Conservation (phyloP, 305 asterid species). For the Solanum chacoense region DNA sequence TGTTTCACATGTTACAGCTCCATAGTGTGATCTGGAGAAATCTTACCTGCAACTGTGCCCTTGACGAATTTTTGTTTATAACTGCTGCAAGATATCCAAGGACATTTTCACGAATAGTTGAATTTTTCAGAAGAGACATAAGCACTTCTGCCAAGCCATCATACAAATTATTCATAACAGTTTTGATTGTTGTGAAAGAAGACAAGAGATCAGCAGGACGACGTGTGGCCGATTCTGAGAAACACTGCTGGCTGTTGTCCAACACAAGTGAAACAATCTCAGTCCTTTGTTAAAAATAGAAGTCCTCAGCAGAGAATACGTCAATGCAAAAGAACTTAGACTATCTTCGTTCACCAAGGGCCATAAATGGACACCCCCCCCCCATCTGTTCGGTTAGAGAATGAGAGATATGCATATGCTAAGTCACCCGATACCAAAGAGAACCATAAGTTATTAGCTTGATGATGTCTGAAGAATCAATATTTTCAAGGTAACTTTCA, state of each 20-base stretch:
- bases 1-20: background rate
- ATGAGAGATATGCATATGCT: background rate
- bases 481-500: background rate
- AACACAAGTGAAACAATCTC: constrained; percentile 7
- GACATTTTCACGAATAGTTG: constrained; percentile 71
- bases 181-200: constrained; percentile 79
- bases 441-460: background rate
- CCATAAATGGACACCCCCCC: background rate
- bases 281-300: background rate
- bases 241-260: constrained; percentile 75
- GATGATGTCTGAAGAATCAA: background rate
- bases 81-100: constrained; percentile 81
- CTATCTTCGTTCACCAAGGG: background rate
- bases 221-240: constrained; percentile 76
- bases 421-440: background rate
- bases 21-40: background rate
- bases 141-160: constrained; percentile 77
- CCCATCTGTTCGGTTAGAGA: background rate
- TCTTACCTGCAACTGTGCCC: constrained; percentile 52
- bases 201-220: constrained; percentile 92
- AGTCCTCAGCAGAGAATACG: background rate
- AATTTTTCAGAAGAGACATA: constrained; percentile 71
- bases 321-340: background rate
- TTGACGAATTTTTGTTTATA: constrained; percentile 80
- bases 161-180: constrained; percentile 73